A percentile compares a stretch with the other conserved stretches of the same genome.
phyloP scores from a whole-genome alignment of 495 filamentous ascomycete species.

The Glarea lozoyensis region DNA sequence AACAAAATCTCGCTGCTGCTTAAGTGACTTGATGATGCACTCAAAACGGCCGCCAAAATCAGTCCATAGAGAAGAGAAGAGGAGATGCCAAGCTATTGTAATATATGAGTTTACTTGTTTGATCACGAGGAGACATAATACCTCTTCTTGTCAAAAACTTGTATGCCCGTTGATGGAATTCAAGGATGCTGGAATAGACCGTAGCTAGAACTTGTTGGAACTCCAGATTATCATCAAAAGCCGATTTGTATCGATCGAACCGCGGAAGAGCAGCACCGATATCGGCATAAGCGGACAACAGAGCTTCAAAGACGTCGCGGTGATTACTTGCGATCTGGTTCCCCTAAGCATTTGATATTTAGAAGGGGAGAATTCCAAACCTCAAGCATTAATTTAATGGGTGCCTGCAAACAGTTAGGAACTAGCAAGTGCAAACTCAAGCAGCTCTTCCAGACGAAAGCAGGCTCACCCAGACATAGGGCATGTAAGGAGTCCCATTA shows the following conservation, averaged over 20 bases:
- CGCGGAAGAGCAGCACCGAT: constrained; percentile 4
- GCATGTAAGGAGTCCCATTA: no score
- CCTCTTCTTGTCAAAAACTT: constrained; percentile 5
- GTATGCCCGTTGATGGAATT: constrained; percentile 8
- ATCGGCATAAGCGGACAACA: not conserved
- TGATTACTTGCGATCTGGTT: no score
- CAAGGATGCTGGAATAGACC: constrained; percentile 3
- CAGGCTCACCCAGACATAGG: no score
- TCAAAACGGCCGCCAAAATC: constrained; percentile 5
- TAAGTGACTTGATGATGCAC: not conserved
- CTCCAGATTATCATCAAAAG: constrained; percentile 3
- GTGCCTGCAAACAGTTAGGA: no score
- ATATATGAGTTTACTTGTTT: not conserved
- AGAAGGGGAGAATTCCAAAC: no score
- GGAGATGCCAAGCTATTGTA: constrained; percentile 1
- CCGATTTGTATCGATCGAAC: constrained; percentile 5
- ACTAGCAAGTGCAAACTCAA: no score
- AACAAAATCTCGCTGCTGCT: constrained; percentile 4
- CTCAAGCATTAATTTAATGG: no score
- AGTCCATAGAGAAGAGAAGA: constrained; percentile 4
- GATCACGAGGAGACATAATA: not conserved
- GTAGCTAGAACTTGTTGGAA: constrained; percentile 5
- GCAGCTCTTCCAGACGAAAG: no score
- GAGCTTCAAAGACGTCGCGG: no score
- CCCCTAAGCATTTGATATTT: no score